Percentiles rank a stretch among this genome's conserved stretches.
phyloP scores from a whole-genome alignment of 2,329 filamentous ascomycete species.

The Penicillium occitanis region DNA sequence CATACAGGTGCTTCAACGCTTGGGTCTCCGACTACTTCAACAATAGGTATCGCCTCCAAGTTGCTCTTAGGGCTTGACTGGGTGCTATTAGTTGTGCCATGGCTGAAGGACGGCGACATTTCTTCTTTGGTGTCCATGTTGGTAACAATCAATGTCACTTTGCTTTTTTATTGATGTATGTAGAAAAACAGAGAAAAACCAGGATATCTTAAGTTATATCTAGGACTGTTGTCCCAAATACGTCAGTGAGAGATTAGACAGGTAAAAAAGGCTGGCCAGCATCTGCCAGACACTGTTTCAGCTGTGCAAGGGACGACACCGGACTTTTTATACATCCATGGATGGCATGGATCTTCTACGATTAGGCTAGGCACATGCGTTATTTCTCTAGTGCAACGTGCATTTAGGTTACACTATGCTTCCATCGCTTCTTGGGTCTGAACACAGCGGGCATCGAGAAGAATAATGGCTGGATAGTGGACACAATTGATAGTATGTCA shows the following conservation, averaged over 20 bases:
- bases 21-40: not conserved
- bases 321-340: slow-evolving; percentile 4
- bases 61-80: slow-evolving; percentile 16
- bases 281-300: not conserved
- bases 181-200: not conserved
- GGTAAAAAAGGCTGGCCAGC: slow-evolving; percentile 18
- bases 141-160: not conserved
- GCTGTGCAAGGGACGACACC: not conserved
- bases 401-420: not conserved
- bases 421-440: not conserved
- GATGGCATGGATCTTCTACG: not conserved
- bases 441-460: not conserved
- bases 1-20: slow-evolving; percentile 12
- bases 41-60: slow-evolving; percentile 5
- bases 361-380: slow-evolving; percentile 10
- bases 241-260: not conserved
- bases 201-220: slow-evolving; percentile 1
- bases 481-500: not conserved
- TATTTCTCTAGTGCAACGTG: slow-evolving; percentile 4
- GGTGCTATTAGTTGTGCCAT: slow-evolving; percentile 2
- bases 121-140: slow-evolving; percentile 11
- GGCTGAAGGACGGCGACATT: slow-evolving; percentile 4
- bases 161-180: not conserved
- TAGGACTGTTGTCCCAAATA: not conserved
- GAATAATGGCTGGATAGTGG: slow-evolving; percentile 6